Evolutionary conservation across 345 rosid genomes (phyloP), one percentile per base, ranked within the genome.

Genomic region (Trapa incisa): DNA sequence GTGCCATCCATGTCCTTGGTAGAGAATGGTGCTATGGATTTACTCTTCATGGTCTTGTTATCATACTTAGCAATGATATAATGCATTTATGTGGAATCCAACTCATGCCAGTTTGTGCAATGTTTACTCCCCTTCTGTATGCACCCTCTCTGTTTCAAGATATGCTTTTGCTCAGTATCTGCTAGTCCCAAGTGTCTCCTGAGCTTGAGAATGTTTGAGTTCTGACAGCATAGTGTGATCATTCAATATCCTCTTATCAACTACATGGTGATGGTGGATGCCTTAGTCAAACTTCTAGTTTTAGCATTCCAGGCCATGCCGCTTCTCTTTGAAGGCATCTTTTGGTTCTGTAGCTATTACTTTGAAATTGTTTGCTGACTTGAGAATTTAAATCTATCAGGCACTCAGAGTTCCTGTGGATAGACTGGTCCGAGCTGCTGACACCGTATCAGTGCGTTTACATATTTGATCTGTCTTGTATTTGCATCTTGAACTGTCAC

Each of bases 371-470:
- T n/a, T 41, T 10, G 43, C 53, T 65, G 12, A 11, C 52, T 56
- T 37, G 16, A 47, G 70, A 35, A 47, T 47, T 32, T 77, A 41
- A 65, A 43, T 73, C 53, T 80, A 42, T 32, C 76, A 94, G 97
- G 96, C 97, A 69, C 93, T 91, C 39, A 87, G 85, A 71, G 96
- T 87, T 75, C 91, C 93, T 0, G 91, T 91, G 62, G 75, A 80
- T 37, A 85, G 96, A 80, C 92, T 94, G 70, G 89, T 85, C 54
- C 84, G 80, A 72, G 93, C 93, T 58, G 99, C 97, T 17, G 96
- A 94, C 76, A 91, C 99, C 1, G 91, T 82, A 71, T 91, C 91
- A 80, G 96, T 91, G 82, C 65, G 76, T 48, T 65, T n/a, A 43
- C 42, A 37, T 57, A 11, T 12, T 42, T 37, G 15, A 48, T 58